Evolutionary conservation across 2,329 filamentous ascomycete genomes (phyloP).

Genomic region (Emergomyces orientalis): DNA sequence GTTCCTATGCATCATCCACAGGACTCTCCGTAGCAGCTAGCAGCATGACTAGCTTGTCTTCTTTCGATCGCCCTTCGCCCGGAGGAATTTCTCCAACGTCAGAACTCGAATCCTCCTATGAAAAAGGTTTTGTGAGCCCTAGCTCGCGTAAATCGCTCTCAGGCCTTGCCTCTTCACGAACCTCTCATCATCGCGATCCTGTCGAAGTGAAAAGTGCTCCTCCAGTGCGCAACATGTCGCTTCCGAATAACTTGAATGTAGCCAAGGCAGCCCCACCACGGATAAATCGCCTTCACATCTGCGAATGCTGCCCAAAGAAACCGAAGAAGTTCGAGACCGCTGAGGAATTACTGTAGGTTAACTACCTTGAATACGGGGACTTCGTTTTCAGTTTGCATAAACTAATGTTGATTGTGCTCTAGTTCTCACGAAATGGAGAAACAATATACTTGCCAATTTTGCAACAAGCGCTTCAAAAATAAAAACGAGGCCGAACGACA

Average conservation of each 20-base stretch:
- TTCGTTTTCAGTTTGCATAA: not conserved
- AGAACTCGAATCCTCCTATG: conserved; percentile 46
- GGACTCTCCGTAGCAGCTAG: conserved; percentile 51
- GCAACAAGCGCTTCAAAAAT: conserved; percentile 94
- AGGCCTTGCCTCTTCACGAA: conserved; percentile 28
- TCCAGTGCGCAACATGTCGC: conserved; percentile 41
- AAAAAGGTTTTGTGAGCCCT: conserved; percentile 42
- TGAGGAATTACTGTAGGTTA: conserved; percentile 70
- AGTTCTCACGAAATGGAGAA: conserved; percentile 90
- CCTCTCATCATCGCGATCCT: conserved; percentile 27
- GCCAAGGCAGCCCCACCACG: conserved; percentile 35
- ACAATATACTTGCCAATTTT: conserved; percentile 88
- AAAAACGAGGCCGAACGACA: conserved; percentile 97
- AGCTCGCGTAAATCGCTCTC: conserved; percentile 39
- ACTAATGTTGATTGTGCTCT: conserved; percentile 6
- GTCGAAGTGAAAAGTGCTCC: conserved; percentile 34
- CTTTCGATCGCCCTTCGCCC: conserved; percentile 53
- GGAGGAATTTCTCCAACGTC: conserved; percentile 49
- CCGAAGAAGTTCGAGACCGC: conserved; percentile 86
- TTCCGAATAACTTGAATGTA: conserved; percentile 26
- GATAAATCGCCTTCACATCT: conserved; percentile 57
- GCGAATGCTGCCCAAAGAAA: conserved; percentile 94
- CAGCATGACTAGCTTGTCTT: conserved; percentile 56
- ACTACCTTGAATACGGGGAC: not conserved
- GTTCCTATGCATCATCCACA: conserved; percentile 54